phyloP scores from a whole-genome alignment of 768 basidiomycete species.

The Lanmaoa pseudosensibilis region DNA sequence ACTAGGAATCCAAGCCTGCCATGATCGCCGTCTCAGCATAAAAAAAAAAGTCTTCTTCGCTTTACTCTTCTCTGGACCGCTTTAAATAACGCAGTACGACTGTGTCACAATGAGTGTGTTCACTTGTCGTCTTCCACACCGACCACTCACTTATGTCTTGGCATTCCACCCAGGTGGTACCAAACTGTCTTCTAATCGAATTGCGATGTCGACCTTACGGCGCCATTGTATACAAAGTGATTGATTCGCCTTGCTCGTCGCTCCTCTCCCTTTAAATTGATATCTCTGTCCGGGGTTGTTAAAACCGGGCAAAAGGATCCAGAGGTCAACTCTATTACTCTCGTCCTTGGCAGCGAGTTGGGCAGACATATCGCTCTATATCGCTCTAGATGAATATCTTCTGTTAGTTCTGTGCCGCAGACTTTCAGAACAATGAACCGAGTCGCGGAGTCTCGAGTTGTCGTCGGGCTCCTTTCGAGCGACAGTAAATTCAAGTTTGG shows the following conservation, averaged over 20 bases:
- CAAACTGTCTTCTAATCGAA: neutral
- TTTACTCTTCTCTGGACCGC: neutral
- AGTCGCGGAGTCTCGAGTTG: too few relatives aligned
- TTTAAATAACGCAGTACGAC: neutral
- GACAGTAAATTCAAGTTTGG: too few relatives aligned
- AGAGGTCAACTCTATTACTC: too few relatives aligned
- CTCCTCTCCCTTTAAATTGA: neutral
- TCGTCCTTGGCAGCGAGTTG: neutral
- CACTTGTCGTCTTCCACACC: neutral
- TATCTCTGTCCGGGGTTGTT: neutral
- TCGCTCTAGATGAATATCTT: too few relatives aligned
- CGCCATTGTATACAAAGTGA: neutral
- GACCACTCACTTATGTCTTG: neutral
- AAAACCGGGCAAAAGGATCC: neutral
- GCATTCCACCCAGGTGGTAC: neutral
- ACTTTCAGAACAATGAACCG: too few relatives aligned
- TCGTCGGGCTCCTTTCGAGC: too few relatives aligned
- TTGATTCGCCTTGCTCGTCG: neutral
- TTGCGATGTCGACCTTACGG: neutral
- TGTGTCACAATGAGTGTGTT: slow-evolving; percentile 10
- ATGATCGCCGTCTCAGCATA: slow-evolving; percentile 22
- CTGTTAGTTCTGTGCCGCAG: neutral
- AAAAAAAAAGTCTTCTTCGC: neutral
- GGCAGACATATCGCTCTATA: neutral
- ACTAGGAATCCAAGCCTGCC: slow-evolving; percentile 10